A percentile compares a stretch with the other conserved stretches of the same genome.
These are phyloP conservation scores for Pyrenophora seminiperda DNA, from an alignment of 2,329 filamentous ascomycete genomes.

Conservation along the genomic window DNA sequence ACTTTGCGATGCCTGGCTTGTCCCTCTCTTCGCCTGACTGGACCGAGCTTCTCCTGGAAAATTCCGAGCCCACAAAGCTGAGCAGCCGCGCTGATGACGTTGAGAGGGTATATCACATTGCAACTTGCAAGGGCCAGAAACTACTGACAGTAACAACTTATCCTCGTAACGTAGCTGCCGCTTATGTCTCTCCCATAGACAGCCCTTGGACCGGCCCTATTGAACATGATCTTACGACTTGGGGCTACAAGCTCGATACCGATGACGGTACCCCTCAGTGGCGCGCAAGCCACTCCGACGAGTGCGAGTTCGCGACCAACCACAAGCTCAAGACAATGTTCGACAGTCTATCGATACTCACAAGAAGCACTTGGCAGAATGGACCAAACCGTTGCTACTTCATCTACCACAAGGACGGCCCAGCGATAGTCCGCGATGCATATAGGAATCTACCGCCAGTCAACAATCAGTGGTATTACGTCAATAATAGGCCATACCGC, in stretches of 20 bases:
- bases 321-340: conserved; percentile 6
- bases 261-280: conserved; percentile 4
- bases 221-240: conserved; percentile 7
- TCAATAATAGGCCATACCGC: conserved; percentile 15
- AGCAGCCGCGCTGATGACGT: neutral
- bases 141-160: conserved; percentile 8
- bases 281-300: conserved; percentile 4
- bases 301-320: conserved; percentile 10
- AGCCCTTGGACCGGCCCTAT: conserved; percentile 16
- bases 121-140: conserved; percentile 14
- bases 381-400: conserved; percentile 21
- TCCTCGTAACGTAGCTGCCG: neutral
- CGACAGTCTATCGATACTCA: conserved; percentile 13
- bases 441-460: conserved; percentile 7
- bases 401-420: conserved; percentile 18
- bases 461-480: conserved; percentile 23
- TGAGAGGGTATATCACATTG: neutral
- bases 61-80: neutral
- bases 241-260: conserved; percentile 17
- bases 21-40: neutral
- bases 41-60: neutral
- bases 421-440: conserved; percentile 9
- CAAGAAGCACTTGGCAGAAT: conserved; percentile 6
- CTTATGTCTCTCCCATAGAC: conserved; percentile 13
- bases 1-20: neutral